Percentiles rank a stretch among this genome's conserved stretches.
These are phyloP conservation scores for Oemleria cerasiformis DNA, from an alignment of 306 rosid species.

Conservation along the genomic window DNA sequence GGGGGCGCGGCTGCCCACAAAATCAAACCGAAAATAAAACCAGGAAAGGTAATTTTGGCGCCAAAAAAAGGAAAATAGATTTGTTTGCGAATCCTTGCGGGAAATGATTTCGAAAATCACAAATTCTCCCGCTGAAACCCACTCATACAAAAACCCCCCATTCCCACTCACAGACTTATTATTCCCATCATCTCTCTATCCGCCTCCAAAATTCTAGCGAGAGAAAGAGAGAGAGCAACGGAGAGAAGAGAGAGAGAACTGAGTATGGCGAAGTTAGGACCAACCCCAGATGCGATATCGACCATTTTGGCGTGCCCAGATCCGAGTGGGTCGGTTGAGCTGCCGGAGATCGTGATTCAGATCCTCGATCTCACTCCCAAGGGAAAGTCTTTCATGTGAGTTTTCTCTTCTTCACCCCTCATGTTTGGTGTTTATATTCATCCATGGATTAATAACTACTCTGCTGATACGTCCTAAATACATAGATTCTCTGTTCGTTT, in stretches of 20 bases:
- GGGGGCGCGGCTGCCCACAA: background rate
- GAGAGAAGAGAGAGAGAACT: background rate
- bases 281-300: conserved; percentile 56
- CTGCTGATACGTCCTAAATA: background rate
- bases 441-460: background rate
- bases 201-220: background rate
- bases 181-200: background rate
- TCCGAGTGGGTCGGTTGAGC: conserved; percentile 51
- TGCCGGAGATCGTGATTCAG: conserved; percentile 68
- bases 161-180: background rate
- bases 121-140: conserved; percentile 27
- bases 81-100: conserved; percentile 7
- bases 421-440: background rate
- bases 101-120: background rate
- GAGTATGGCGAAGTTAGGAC: conserved; percentile 45
- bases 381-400: conserved; percentile 71
- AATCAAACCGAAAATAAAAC: background rate
- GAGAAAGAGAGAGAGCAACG: background rate
- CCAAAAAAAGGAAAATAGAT: background rate
- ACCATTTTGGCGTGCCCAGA: conserved; percentile 52
- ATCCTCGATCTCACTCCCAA: conserved; percentile 59
- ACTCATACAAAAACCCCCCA: conserved; percentile 23
- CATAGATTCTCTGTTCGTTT: no score
- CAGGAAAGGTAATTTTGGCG: conserved; percentile 10
- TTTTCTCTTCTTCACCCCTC: background rate